Base-by-base conservation (phyloP, 164 flowering plant species). In the Aristolochia fimbriata region DNA sequence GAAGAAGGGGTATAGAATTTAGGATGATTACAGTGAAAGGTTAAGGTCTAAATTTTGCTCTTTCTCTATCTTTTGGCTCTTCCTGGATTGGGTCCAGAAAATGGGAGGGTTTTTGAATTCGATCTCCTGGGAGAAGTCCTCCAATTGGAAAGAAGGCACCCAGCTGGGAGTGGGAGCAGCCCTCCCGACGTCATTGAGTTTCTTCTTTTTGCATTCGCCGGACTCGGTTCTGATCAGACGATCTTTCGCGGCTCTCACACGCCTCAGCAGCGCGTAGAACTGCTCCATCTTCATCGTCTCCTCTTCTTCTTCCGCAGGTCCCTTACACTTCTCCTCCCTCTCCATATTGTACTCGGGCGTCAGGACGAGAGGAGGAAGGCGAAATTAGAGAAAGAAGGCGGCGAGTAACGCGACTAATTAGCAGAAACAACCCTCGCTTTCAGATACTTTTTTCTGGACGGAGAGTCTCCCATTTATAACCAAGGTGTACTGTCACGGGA, bases 201-300 rank as follows among this genome's bases (percentile, higher is more conserved):
- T 54, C 57, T 23, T 54, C 57, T 25, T 54, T 25, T 54, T 54
- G 57, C 27, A 13, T 24, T 54, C 57, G 16, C 16, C 24, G 7
- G 57, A 13, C 24, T 54, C 43, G 16, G 30, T 4, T 24, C 57
- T 54, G 17, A n/a, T n/a, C n/a, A 54, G 57, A 13, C 57, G 57
- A 22, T 54, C 57, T 54, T 22, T 54, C 25, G 57, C 57, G 24
- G 27, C 27, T 25, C 33, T 23, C 8, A 24, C 6, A 16, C 27
- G 22, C 57, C 57, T 54, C 22, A 54, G 57, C 17, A 23, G 57
- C 17, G 57, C 57, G 27, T 54, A 54, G n/a, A 54, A 54, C 17
- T 11, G 17, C 31, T 54, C 57, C 57, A 54, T 54, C 57, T 54
- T 54, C 20, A 24, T 37, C 33, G 11, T n/a, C 22, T 52, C 25